Evolutionary conservation across 768 basidiomycete genomes (phyloP).

Genomic region (Boletus edulis): DNA sequence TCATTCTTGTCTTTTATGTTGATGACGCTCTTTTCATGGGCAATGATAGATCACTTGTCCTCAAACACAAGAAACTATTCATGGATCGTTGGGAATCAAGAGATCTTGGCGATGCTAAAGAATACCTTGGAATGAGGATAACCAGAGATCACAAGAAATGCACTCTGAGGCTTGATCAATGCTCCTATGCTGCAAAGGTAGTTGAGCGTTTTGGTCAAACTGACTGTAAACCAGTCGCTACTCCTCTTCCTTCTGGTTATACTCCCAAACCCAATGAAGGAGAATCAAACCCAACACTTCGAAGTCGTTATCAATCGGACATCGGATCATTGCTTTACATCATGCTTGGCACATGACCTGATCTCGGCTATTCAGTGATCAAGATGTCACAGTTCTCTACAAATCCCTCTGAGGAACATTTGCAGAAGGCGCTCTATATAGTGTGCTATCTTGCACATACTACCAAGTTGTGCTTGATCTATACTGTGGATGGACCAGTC

Average conservation of each 20-base stretch:
- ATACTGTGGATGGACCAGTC: not conserved
- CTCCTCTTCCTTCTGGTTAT: not conserved
- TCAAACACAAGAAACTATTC: not conserved
- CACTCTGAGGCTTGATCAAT: not conserved
- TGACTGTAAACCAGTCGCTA: not conserved
- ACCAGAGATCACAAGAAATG: not conserved
- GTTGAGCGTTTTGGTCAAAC: not conserved
- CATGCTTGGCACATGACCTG: too few relatives aligned
- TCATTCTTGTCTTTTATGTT: not conserved
- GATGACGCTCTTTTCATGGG: not conserved
- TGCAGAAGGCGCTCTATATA: not conserved
- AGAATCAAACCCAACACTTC: not conserved
- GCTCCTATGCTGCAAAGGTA: not conserved
- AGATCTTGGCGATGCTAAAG: not conserved
- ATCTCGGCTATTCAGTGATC: too few relatives aligned
- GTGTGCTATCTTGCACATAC: not conserved
- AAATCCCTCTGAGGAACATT: not conserved
- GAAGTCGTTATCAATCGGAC: not conserved
- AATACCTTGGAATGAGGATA: not conserved
- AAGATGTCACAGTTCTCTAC: not conserved
- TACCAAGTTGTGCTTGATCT: not conserved
- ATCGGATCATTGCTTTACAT: too few relatives aligned
- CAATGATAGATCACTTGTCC: too few relatives aligned
- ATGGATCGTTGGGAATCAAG: not conserved
- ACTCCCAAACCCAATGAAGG: not conserved